A percentile compares a stretch with the other conserved stretches of the same genome.
These are phyloP conservation scores for Wallacemonas rigidus DNA, from an alignment of 208 protist genomes.

Conservation along the genomic window DNA sequence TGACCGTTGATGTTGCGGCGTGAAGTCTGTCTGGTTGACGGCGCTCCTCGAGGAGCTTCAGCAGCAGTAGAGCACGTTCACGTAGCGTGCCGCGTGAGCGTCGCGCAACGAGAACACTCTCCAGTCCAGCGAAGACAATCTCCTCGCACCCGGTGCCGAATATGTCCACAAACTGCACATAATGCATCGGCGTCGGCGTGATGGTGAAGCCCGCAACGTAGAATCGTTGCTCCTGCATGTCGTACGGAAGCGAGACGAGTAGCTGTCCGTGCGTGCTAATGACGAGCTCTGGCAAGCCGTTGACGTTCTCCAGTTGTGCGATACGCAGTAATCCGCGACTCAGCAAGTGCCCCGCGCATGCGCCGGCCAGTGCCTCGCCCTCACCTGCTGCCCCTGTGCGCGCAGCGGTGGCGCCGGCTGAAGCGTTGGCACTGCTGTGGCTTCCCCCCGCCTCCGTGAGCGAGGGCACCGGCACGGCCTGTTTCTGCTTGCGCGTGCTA, in stretches of 20 bases:
- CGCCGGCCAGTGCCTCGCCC: conserved; percentile 11
- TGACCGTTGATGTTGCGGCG: neutral
- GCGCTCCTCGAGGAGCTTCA: conserved; percentile 51
- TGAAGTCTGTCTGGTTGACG: neutral
- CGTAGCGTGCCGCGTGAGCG: conserved; percentile 40
- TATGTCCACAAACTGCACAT: conserved; percentile 74
- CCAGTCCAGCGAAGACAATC: conserved; percentile 70
- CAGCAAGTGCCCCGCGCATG: conserved; percentile 61
- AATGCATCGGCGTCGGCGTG: conserved; percentile 74
- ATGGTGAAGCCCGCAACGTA: conserved; percentile 65
- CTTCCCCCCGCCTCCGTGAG: neutral
- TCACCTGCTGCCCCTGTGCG: neutral
- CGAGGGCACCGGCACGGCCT: conserved; percentile 7
- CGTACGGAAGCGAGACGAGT: conserved; percentile 69
- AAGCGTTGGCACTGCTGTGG: neutral
- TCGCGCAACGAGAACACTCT: conserved; percentile 69
- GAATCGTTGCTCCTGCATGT: conserved; percentile 41
- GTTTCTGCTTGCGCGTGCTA: conserved; percentile 10
- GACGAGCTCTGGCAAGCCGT: conserved; percentile 47
- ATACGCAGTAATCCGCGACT: conserved; percentile 70
- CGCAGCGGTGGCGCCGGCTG: neutral
- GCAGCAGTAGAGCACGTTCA: conserved; percentile 41
- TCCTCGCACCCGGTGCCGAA: conserved; percentile 58
- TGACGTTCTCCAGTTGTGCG: conserved; percentile 26
- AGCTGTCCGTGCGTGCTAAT: conserved; percentile 81